These are phyloP conservation scores for Ogataea glucozyma DNA, from an alignment of 805 yeast genomes.

Conservation along the genomic window DNA sequence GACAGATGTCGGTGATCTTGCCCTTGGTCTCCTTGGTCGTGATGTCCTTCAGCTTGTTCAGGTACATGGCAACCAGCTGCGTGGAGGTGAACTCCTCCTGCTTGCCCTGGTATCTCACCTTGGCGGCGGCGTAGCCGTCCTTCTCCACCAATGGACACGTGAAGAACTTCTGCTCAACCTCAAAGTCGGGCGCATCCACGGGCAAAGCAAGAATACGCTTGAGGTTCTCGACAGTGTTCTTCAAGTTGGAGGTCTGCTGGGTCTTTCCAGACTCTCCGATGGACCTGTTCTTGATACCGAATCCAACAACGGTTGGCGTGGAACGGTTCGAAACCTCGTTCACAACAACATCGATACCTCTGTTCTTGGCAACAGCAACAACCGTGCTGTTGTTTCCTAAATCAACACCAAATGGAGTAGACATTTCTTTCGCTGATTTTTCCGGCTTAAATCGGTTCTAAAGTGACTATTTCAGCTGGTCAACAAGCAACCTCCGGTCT, in stretches of 20 bases:
- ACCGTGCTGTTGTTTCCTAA: conserved; percentile 94
- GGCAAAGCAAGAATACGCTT: conserved; percentile 89
- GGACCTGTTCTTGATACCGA: conserved; percentile 84
- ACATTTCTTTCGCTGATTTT: conserved; percentile 48
- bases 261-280: conserved; percentile 96
- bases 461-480: background rate
- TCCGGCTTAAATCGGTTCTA: conserved; percentile 3
- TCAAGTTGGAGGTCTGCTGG: conserved; percentile 94
- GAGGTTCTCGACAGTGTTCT: conserved; percentile 93
- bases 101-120: conserved; percentile 82
- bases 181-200: conserved; percentile 73
- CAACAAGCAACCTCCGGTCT: too few relatives aligned
- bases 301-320: conserved; percentile 88
- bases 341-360: conserved; percentile 97
- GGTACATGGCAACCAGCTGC: conserved; percentile 93
- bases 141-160: conserved; percentile 69
- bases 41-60: conserved; percentile 83
- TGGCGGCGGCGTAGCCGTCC: conserved; percentile 78
- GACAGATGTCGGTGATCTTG: conserved; percentile 80
- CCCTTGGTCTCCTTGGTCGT: conserved; percentile 81
- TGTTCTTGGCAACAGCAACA: conserved; percentile 94
- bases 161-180: conserved; percentile 70
- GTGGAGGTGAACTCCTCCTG: conserved; percentile 78
- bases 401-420: conserved; percentile 96
- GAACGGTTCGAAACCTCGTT: conserved; percentile 98